A percentile compares a stretch with the other conserved stretches of the same genome.
phyloP scores from a whole-genome alignment of 106 monocot genomes.

The Chionographis japonica region DNA sequence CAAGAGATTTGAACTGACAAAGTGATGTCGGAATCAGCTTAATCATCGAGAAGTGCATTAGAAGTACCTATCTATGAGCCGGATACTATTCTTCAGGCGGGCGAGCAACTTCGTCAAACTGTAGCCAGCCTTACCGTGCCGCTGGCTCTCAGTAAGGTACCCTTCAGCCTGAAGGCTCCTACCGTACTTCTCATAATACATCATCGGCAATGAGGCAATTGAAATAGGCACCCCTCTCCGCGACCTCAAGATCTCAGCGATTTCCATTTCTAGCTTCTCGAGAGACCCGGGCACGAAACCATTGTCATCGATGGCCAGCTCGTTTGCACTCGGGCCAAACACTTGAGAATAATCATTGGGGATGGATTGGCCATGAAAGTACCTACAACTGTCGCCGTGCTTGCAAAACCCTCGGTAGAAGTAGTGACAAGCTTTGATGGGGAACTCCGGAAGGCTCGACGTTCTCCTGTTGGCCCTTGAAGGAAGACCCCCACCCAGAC shows the following conservation, averaged over 20 bases:
- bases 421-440: constrained; percentile 47
- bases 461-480: constrained; percentile 25
- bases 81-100: constrained; percentile 59
- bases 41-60: too few species aligned
- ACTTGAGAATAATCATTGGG: constrained; percentile 4
- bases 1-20: too few species aligned
- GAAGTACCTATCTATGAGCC: constrained; percentile 62
- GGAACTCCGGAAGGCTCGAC: constrained; percentile 23
- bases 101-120: constrained; percentile 76
- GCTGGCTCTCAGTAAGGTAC: constrained; percentile 80
- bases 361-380: constrained; percentile 34
- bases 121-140: constrained; percentile 71
- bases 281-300: constrained; percentile 35
- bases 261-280: constrained; percentile 66
- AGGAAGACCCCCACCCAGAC: neutral
- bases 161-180: constrained; percentile 67
- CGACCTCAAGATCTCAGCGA: constrained; percentile 55
- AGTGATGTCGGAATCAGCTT: too few species aligned
- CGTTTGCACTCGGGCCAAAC: constrained; percentile 11
- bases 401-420: constrained; percentile 65
- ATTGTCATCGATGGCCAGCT: constrained; percentile 34
- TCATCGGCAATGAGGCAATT: constrained; percentile 55
- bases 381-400: constrained; percentile 66
- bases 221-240: constrained; percentile 48
- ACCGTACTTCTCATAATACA: constrained; percentile 74